Evolutionary conservation across 305 asterid species (phyloP).

Genomic region (Rubia peregrina): DNA sequence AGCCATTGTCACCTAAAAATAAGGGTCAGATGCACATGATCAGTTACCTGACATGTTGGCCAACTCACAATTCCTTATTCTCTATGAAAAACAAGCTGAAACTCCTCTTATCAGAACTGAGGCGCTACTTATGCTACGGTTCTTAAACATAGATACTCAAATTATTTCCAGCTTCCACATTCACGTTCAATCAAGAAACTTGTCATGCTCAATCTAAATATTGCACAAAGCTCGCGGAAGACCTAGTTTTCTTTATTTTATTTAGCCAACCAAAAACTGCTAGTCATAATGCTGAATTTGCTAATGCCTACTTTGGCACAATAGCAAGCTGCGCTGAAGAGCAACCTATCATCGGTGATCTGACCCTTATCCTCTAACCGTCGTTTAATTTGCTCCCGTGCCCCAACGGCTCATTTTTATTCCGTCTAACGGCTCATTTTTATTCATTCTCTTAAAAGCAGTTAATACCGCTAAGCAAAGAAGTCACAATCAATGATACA

Average conservation of each 20-base stretch:
- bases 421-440: too few relatives aligned
- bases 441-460: too few relatives aligned
- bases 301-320: constrained; percentile 21
- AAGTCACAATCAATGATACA: too few relatives aligned
- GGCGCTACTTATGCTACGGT: neutral
- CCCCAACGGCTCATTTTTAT: too few relatives aligned
- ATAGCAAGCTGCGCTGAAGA: constrained; percentile 29
- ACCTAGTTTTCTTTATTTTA: neutral
- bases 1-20: constrained; percentile 62
- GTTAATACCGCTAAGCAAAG: too few relatives aligned
- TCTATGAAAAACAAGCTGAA: neutral
- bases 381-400: constrained; percentile 29
- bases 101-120: neutral
- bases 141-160: neutral
- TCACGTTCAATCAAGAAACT: neutral
- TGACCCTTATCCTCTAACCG: constrained; percentile 26
- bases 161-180: neutral
- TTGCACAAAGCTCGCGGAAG: too few relatives aligned
- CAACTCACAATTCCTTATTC: neutral
- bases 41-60: neutral
- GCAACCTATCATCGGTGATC: constrained; percentile 22
- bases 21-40: neutral
- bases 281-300: neutral
- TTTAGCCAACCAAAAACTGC: neutral
- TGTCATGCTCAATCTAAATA: neutral